These are phyloP conservation scores for Magnusiomyces magnusii DNA, from an alignment of 1,139 yeast species.

Conservation along the genomic window DNA sequence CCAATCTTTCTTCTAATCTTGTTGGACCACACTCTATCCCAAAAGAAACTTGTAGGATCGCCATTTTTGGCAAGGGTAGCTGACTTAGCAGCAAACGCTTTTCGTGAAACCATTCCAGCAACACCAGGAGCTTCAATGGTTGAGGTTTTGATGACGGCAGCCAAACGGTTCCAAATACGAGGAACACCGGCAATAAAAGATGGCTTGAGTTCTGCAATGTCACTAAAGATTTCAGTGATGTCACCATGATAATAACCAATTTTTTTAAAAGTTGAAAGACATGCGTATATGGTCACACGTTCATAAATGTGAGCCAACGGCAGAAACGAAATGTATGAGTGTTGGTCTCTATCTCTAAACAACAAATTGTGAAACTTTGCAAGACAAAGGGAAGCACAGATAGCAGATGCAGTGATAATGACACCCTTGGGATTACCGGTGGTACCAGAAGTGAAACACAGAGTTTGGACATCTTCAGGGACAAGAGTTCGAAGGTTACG, in stretches of 20 bases:
- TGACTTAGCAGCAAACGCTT: constrained; percentile 37
- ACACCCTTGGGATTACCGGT: constrained; percentile 73
- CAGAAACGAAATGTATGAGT: constrained; percentile 38
- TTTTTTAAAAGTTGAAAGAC: constrained; percentile 30
- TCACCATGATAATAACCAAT: constrained; percentile 44
- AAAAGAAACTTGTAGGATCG: constrained; percentile 33
- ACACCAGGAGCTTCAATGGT: constrained; percentile 24
- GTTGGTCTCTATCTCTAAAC: constrained; percentile 22
- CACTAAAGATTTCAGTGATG: constrained; percentile 44
- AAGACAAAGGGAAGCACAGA: constrained; percentile 43
- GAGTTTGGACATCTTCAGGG: constrained; percentile 51
- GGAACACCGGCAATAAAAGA: constrained; percentile 53
- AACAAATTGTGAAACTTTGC: constrained; percentile 25
- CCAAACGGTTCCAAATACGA: constrained; percentile 55
- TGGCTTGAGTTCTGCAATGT: constrained; percentile 50
- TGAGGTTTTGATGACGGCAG: constrained; percentile 41
- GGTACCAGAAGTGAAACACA: constrained; percentile 73
- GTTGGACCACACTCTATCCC: constrained; percentile 45
- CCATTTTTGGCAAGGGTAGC: constrained; percentile 34
- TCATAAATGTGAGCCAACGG: constrained; percentile 72
- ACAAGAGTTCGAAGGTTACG: constrained; percentile 43
- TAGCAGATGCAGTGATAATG: constrained; percentile 47
- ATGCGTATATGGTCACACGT: constrained; percentile 28
- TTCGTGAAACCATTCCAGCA: constrained; percentile 27
- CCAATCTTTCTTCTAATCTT: constrained; percentile 53